Evolutionary conservation across 352 stramenopile genomes (phyloP), one percentile per base, ranked within the genome.

Genomic region (Lagenidium sp.): DNA sequence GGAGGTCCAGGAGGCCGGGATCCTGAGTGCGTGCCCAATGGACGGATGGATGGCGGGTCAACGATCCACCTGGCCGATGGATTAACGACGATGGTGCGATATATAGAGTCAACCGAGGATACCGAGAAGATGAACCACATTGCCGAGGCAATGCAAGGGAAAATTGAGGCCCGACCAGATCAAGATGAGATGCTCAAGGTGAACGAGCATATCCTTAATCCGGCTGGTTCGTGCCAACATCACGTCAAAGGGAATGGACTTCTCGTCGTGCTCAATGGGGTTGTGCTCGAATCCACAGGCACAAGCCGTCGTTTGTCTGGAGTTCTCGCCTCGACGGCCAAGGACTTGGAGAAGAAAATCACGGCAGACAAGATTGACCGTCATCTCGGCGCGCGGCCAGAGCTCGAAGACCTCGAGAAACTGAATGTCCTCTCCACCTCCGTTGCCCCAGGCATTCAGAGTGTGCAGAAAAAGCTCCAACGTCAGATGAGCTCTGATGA

Each of bases 401-500:
- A 88, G 31, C 44, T 55, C 0, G 63, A 82, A 25, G 64, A 8
- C 8, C n/a, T n/a, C n/a, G n/a, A n/a, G n/a, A n/a, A 65, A 19
- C 59, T 85, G 13, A 67, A 85, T 22, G 45, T 85, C 52, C 53
- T 88, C 18, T 67, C 71, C 15, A 60, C 62, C 4, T 76, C 45
- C 26, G 65, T 86, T 4, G 68, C 78, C 10, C 55, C 73, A 1
- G 59, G 63, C 35, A 48, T 93, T 4, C 75, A 87, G 45, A 57
- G 68, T 41, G 74, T 88, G 2, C 75, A 87, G 49, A 85, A 83
- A 51, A 59, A 86, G 28, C 63, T 93, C 8, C 74, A 88, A 47
- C 73, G 59, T 26, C 61, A 78, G 42, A 74, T 93, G 66, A 82
- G 70, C 46, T 67, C 80, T 16, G 75, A 89, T 36, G 70, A 89